These are phyloP conservation scores for Schwanniomyces polymorphus DNA, from an alignment of 805 yeast species.

Conservation along the genomic window DNA sequence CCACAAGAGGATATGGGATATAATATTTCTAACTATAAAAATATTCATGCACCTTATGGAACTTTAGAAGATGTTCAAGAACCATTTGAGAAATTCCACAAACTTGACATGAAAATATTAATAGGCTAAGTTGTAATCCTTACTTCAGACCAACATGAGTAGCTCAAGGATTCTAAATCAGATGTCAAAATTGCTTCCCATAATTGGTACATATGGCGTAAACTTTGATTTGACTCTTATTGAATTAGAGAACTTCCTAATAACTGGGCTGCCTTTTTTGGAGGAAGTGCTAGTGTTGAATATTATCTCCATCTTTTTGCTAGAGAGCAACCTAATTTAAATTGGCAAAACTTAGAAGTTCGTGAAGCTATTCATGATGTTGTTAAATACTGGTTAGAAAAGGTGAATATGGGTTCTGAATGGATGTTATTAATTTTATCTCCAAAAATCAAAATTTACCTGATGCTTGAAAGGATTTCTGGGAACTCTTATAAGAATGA, in stretches of 20 bases:
- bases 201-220: conserved; percentile 63
- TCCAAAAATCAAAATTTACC: conserved; percentile 1
- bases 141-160: conserved; percentile 53
- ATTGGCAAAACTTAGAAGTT: conserved; percentile 21
- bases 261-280: conserved; percentile 55
- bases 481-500: background rate
- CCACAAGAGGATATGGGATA: conserved; percentile 64
- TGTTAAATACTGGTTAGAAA: conserved; percentile 18
- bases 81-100: conserved; percentile 47
- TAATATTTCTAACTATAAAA: conserved; percentile 56
- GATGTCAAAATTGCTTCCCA: conserved; percentile 54
- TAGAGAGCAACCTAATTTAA: conserved; percentile 18
- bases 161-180: conserved; percentile 58
- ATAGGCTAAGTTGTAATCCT: conserved; percentile 61
- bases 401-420: no score
- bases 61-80: conserved; percentile 51
- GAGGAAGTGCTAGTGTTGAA: conserved; percentile 49
- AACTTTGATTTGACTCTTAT: conserved; percentile 42
- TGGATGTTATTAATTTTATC: conserved; percentile 13
- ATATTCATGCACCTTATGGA: conserved; percentile 53
- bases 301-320: conserved; percentile 22
- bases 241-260: conserved; percentile 58
- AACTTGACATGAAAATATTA: conserved; percentile 51
- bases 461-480: conserved; percentile 1
- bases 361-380: conserved; percentile 20